Evolutionary conservation across 805 yeast species (phyloP), one percentile per base, ranked within the genome.

Genomic region (Debaryomyces maramus): DNA sequence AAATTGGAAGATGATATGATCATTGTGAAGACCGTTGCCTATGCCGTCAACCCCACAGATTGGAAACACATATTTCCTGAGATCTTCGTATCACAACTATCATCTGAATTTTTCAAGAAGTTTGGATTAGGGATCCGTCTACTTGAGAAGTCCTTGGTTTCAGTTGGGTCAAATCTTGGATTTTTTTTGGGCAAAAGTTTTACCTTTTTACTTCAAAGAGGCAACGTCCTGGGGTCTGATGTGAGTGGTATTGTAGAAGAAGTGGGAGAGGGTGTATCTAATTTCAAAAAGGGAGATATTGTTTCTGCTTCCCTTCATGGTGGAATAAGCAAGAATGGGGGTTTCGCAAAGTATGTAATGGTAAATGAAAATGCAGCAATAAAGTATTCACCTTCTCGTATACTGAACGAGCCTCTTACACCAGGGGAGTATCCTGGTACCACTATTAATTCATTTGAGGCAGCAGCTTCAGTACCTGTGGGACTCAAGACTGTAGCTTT

Each of bases 31-130:
- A 67, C 76, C 3, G 56, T 57, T 15, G 78, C 83, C 9, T 72
- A 59, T 38, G 85, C 83, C 1, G 69, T 73, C 31, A 83, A 83
- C 50, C 88, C 88, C 33, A 76, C 83, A 3, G 88, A 83, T 51
- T 80, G 82, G 81, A 80, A 81, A 50, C 85, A 80, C 49, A 55
- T 72, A 29, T 65, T 53, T 6, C 55, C 42, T 35, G 52, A 64
- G 10, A 47, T 6, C 32, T 52, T 33, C 19, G 44, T 53, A 3
- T 57, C 41, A 37, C 64, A 7, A 48, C 61, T 40, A 77, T 79
- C 15, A 58, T 48, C 1, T 20, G 32, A 29, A 27, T 55, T 32
- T 18, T 34, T 17, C 56, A 56, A 35, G 41, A 31, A 24, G 26
- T 2, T 26, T 24, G 40, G 44, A 5, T n/a, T 36, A 3, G 44